A percentile compares a stretch with the other conserved stretches of the same genome.
phyloP scores from a whole-genome alignment of 1,139 yeast species.

The Entelexis paramagnoliae region DNA sequence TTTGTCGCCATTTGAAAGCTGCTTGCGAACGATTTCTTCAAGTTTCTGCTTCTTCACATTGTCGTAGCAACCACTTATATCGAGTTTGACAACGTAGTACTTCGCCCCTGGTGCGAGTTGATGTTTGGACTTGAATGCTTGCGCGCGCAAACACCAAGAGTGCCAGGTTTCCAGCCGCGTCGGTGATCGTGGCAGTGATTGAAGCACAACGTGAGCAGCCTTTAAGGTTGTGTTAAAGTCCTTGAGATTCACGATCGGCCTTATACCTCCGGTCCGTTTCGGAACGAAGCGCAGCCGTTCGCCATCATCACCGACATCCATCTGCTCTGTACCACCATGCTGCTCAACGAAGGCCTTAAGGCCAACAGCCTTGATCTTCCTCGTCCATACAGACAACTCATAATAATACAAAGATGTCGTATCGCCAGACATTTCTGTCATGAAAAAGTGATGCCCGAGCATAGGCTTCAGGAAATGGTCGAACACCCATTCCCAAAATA shows the following conservation, averaged over 20 bases:
- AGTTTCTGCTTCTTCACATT: constrained; percentile 44
- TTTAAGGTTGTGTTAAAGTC: constrained; percentile 7
- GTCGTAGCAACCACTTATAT: constrained; percentile 72
- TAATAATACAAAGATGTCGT: constrained; percentile 41
- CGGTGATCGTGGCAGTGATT: not conserved
- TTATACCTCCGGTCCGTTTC: constrained; percentile 16
- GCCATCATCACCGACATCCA: not conserved
- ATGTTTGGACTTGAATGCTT: constrained; percentile 18
- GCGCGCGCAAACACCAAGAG: constrained; percentile 10
- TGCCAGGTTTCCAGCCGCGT: constrained; percentile 20
- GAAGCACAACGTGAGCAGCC: constrained; percentile 15
- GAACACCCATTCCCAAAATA: constrained; percentile 53
- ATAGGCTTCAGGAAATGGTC: constrained; percentile 40
- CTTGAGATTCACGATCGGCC: constrained; percentile 20
- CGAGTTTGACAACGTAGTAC: constrained; percentile 54
- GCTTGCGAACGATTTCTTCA: constrained; percentile 10
- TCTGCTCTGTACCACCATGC: not conserved
- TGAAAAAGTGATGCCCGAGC: constrained; percentile 51
- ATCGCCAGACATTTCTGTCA: constrained; percentile 43
- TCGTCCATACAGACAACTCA: constrained; percentile 52
- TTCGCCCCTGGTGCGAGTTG: constrained; percentile 21
- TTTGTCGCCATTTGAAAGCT: not conserved
- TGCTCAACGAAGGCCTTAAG: not conserved
- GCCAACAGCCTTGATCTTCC: constrained; percentile 9
- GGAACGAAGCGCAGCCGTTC: constrained; percentile 19